Evolutionary conservation across 1,284 basidiomycete species (phyloP), one percentile per base, ranked within the genome.

Genomic region (Ceratobasidium theobromae): DNA sequence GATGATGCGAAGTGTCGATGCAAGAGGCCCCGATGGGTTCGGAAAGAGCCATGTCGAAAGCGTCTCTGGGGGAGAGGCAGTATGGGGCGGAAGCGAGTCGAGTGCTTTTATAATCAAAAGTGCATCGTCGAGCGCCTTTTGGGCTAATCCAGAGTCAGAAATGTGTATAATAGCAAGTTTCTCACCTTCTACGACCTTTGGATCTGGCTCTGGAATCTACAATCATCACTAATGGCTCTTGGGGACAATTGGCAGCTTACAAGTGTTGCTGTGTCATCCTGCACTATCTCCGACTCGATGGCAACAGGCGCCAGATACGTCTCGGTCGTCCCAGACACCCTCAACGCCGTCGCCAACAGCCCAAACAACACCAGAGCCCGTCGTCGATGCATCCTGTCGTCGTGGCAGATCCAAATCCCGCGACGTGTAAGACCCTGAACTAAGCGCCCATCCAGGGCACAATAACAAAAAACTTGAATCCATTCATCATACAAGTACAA

Each of bases 21-120:
- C 86, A 33, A 91, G 73, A 3, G 88, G 89, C 12, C 72, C 72
- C 14, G 89, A 88, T 16, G 84, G 77, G 71, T 82, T 85, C 0
- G 86, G 86, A 11, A 89, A 77, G 65, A 88, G 79, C 46, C 88
- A 75, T 12, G 85, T 23, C 30, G 58, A 35, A 2, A 52, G 48
- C 41, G 58, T n/a, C 8, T 53, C 41, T n/a, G 53, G 32, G 5
- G 53, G 46, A 12, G 55, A 45, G 40, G 49, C 49, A 3, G 48
- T 48, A 16, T 45, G 21, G 53, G 55, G 46, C 11, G 66, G 49
- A 25, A 52, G 49, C 12, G 55, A 55, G 30, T 67, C 64, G 14
- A 57, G 53, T 5, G 49, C 64, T 51, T 55, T 54, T 18, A 66
- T 51, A 16, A 66, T 66, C 5, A 25, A 9, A 28, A 64, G 60